phyloP scores from a whole-genome alignment of 139 green algal species.

The Gonium pectorale region DNA sequence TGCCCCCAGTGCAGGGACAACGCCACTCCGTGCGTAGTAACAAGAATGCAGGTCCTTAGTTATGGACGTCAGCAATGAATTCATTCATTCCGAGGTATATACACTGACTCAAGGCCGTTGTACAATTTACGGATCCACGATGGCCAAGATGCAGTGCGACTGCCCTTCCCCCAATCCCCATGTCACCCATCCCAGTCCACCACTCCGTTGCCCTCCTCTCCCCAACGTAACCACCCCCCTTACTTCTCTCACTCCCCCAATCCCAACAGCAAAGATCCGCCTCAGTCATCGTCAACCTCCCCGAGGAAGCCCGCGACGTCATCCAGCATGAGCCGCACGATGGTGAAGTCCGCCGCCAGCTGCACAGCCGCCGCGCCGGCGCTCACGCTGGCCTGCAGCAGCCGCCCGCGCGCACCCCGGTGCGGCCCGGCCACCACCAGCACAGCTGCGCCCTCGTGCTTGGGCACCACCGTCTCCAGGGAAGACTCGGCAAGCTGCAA shows the following conservation, averaged over 20 bases:
- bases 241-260: not conserved
- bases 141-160: too few species aligned
- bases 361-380: constrained; percentile 77
- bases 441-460: constrained; percentile 65
- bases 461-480: constrained; percentile 88
- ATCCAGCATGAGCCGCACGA: constrained; percentile 80
- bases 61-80: too few species aligned
- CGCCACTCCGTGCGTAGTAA: too few species aligned
- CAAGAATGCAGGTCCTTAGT: too few species aligned
- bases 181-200: too few species aligned
- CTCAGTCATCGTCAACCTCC: constrained; percentile 50
- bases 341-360: constrained; percentile 68
- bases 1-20: too few species aligned
- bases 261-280: not conserved
- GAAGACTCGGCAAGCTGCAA: constrained; percentile 63
- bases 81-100: too few species aligned
- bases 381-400: constrained; percentile 64
- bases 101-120: too few species aligned
- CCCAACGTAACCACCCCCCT: not conserved
- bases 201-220: not conserved
- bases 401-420: constrained; percentile 62
- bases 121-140: too few species aligned
- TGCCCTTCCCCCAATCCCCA: too few species aligned
- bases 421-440: constrained; percentile 74
- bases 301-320: constrained; percentile 74